phyloP scores from a whole-genome alignment of 352 stramenopile genomes.

The Phytophthora syringae region DNA sequence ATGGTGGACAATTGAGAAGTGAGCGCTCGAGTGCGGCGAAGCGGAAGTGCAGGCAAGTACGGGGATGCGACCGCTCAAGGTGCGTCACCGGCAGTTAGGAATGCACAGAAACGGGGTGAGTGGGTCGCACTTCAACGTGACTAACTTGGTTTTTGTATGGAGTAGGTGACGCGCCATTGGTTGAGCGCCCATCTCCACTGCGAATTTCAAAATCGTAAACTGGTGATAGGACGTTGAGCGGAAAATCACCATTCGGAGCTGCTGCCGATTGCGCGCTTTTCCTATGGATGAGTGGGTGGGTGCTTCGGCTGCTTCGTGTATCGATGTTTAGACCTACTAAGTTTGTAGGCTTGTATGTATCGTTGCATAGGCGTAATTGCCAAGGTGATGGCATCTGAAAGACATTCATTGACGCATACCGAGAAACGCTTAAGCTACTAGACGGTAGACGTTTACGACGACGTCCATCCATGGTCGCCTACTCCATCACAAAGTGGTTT shows the following conservation, averaged over 20 bases:
- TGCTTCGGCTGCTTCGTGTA: background rate
- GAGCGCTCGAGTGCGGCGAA: conserved; percentile 6
- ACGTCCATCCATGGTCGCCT: background rate
- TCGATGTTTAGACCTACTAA: background rate
- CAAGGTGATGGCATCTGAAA: background rate
- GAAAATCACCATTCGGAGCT: conserved; percentile 7
- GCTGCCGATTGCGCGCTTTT: conserved; percentile 10
- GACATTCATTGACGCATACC: conserved; percentile 9
- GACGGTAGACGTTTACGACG: no score
- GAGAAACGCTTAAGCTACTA: no score
- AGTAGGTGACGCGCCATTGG: background rate
- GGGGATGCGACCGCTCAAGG: conserved; percentile 11
- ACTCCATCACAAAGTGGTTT: conserved; percentile 69
- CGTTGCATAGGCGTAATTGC: background rate
- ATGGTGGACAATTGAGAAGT: conserved; percentile 44
- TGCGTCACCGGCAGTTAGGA: conserved; percentile 4
- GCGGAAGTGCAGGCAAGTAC: background rate
- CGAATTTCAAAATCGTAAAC: conserved; percentile 27
- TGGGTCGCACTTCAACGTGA: conserved; percentile 4
- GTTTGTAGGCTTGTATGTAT: background rate
- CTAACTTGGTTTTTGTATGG: conserved; percentile 22
- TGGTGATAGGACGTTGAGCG: conserved; percentile 26
- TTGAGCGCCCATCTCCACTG: conserved; percentile 13
- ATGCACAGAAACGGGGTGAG: background rate
- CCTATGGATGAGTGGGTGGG: conserved; percentile 7